Evolutionary conservation across 768 basidiomycete species (phyloP).

Genomic region (Termitomyces sp.): DNA sequence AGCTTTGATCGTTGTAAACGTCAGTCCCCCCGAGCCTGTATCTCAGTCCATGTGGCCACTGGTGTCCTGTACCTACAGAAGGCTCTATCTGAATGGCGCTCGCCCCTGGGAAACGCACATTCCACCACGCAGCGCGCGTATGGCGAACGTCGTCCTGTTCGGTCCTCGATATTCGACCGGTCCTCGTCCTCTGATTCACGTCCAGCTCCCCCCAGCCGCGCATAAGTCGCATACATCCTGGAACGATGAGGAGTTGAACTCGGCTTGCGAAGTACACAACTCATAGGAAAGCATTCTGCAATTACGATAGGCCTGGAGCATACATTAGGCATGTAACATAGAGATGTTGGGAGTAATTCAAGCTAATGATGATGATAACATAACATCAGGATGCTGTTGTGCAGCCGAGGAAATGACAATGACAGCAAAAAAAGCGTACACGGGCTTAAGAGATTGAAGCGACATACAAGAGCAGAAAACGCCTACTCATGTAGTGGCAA

Average conservation of each 20-base stretch:
- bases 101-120: neutral
- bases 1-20: neutral
- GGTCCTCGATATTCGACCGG: neutral
- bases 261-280: neutral
- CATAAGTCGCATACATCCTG: neutral
- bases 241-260: neutral
- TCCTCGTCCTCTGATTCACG: neutral
- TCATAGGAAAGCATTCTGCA: neutral
- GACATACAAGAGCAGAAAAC: neutral
- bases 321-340: neutral
- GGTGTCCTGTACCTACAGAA: neutral
- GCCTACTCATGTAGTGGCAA: neutral
- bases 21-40: neutral
- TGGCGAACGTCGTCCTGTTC: neutral
- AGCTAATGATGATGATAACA: neutral
- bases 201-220: neutral
- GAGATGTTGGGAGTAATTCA: neutral
- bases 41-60: neutral
- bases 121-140: neutral
- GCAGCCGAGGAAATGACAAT: too few relatives aligned
- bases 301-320: neutral
- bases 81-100: neutral
- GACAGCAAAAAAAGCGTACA: neutral
- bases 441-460: too few relatives aligned
- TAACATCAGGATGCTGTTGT: neutral